phyloP scores from a whole-genome alignment of 139 green algal species.

The Picochlorum sp. region DNA sequence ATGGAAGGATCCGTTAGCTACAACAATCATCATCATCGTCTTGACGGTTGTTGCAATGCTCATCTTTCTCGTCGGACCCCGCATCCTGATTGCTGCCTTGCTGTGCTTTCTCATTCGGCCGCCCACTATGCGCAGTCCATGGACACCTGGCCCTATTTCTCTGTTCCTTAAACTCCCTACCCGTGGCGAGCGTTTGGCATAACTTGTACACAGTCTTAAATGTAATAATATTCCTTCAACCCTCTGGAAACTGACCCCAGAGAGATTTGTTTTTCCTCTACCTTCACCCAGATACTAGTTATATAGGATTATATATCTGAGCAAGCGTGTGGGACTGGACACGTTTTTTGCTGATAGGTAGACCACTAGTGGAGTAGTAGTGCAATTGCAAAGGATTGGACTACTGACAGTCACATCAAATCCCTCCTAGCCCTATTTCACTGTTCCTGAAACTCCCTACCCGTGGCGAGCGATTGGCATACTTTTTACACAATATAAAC shows the following conservation, averaged over 20 bases:
- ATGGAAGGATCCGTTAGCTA: conserved; percentile 22
- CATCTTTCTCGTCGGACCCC: conserved; percentile 9
- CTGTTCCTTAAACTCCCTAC: conserved; percentile 12
- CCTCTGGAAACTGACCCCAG: too few relatives aligned
- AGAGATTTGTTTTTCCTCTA: too few relatives aligned
- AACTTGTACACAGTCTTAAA: not conserved
- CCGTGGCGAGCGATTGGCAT: not conserved
- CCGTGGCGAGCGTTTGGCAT: not conserved
- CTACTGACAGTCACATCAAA: too few relatives aligned
- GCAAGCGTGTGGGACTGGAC: too few relatives aligned
- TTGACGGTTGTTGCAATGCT: conserved; percentile 4
- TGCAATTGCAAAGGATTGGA: too few relatives aligned
- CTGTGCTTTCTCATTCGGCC: conserved; percentile 27
- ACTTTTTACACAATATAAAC: not conserved
- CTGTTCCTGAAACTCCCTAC: conserved; percentile 12
- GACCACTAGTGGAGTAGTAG: too few relatives aligned
- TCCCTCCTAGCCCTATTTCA: not conserved
- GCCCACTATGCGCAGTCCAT: conserved; percentile 24
- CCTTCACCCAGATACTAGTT: too few relatives aligned
- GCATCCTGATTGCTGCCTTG: conserved; percentile 7
- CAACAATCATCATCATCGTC: not conserved
- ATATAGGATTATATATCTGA: too few relatives aligned
- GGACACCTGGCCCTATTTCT: conserved; percentile 7
- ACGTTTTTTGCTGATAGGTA: too few relatives aligned
- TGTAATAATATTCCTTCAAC: too few relatives aligned